Evolutionary conservation across 352 stramenopile species (phyloP).

Genomic region (Pythium dissotocum): DNA sequence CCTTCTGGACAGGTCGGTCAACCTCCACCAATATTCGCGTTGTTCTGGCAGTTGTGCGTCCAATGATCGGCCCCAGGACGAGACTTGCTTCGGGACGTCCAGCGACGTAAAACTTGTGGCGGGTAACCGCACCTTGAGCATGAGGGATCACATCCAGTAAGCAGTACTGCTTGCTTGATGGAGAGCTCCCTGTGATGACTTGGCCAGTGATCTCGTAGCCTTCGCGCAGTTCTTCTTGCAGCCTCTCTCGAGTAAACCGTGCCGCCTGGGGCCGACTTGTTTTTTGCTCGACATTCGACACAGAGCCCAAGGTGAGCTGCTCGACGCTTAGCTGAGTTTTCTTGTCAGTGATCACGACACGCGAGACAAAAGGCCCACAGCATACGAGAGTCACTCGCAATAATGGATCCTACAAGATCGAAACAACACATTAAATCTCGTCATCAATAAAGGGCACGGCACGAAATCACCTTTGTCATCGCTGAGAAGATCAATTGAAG

Average conservation of each 20-base stretch:
- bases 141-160: slow-evolving; percentile 55
- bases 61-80: slow-evolving; percentile 62
- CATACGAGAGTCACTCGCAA: slow-evolving; percentile 51
- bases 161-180: slow-evolving; percentile 40
- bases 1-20: slow-evolving; percentile 40
- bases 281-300: slow-evolving; percentile 31
- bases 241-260: slow-evolving; percentile 7
- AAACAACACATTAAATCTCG: background rate
- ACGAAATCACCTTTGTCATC: slow-evolving; percentile 11
- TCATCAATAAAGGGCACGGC: too few relatives aligned
- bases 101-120: slow-evolving; percentile 40
- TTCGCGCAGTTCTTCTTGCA: slow-evolving; percentile 1
- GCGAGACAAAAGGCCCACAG: slow-evolving; percentile 31
- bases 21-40: slow-evolving; percentile 65
- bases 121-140: slow-evolving; percentile 30
- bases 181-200: background rate
- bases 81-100: slow-evolving; percentile 40
- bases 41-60: slow-evolving; percentile 51
- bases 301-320: slow-evolving; percentile 48
- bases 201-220: slow-evolving; percentile 10
- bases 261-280: background rate
- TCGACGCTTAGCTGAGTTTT: slow-evolving; percentile 35
- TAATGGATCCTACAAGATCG: slow-evolving; percentile 29
- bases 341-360: slow-evolving; percentile 40
- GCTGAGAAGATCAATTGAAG: slow-evolving; percentile 15